phyloP scores from a whole-genome alignment of 1,284 basidiomycete genomes.

The Coriolopsis trogii region DNA sequence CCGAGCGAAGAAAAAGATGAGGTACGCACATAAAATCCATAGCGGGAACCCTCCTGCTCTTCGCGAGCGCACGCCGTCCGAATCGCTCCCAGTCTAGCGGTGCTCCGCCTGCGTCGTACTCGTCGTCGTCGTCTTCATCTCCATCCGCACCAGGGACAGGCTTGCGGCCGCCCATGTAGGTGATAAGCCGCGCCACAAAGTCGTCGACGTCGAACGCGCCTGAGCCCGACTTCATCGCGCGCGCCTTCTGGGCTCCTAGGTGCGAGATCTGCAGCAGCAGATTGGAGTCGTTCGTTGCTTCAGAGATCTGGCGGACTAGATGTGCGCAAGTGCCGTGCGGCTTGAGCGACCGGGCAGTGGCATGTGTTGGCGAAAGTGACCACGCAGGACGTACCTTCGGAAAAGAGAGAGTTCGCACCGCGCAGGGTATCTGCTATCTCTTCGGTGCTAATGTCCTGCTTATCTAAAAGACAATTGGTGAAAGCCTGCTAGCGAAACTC shows the following conservation, averaged over 20 bases:
- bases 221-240: constrained; percentile 82
- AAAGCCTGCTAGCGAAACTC: background rate
- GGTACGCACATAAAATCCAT: constrained; percentile 77
- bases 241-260: constrained; percentile 77
- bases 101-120: constrained; percentile 42
- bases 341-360: background rate
- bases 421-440: constrained; percentile 57
- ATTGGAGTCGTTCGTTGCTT: constrained; percentile 81
- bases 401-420: constrained; percentile 61
- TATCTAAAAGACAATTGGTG: constrained; percentile 8
- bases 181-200: constrained; percentile 72
- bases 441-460: constrained; percentile 56
- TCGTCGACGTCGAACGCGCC: constrained; percentile 86
- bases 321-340: background rate
- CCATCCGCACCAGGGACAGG: constrained; percentile 31
- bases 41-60: constrained; percentile 72
- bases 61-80: constrained; percentile 71
- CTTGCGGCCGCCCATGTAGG: constrained; percentile 71
- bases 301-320: constrained; percentile 77
- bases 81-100: constrained; percentile 75
- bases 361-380: too few relatives aligned
- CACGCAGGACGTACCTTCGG: constrained; percentile 59
- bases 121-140: constrained; percentile 39
- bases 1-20: background rate
- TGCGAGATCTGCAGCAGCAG: constrained; percentile 71